Percentiles rank a stretch among this genome's conserved stretches.
phyloP scores from a whole-genome alignment of 345 rosid genomes.

The Acer yangbiense region DNA sequence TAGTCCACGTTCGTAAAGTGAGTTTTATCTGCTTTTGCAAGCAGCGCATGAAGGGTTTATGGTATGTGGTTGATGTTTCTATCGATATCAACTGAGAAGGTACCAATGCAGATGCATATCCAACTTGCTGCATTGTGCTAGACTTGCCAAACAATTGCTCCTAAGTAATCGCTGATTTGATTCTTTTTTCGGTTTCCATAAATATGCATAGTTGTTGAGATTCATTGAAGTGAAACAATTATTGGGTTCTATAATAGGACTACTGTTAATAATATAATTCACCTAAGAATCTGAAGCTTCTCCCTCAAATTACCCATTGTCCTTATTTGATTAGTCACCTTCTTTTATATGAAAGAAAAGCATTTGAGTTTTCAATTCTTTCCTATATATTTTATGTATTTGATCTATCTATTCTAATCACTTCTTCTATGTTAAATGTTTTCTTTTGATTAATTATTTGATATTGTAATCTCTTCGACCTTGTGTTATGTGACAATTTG shows the following conservation, averaged over 20 bases:
- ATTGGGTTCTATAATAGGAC: too few relatives aligned
- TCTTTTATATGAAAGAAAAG: not conserved
- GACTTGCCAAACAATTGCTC: too few relatives aligned
- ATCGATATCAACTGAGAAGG: too few relatives aligned
- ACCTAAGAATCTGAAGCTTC: not conserved
- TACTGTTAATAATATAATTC: conserved; percentile 1
- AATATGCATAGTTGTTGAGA: not conserved
- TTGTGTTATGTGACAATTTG: too few relatives aligned
- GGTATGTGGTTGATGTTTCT: too few relatives aligned
- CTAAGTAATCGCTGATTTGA: too few relatives aligned
- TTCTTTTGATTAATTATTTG: conserved; percentile 29
- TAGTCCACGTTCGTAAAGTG: too few relatives aligned
- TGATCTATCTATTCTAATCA: conserved; percentile 52
- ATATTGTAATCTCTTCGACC: not conserved
- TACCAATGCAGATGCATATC: too few relatives aligned
- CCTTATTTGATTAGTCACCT: conserved; percentile 14
- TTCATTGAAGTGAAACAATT: not conserved
- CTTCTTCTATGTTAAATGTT: conserved; percentile 14
- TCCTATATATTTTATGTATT: conserved; percentile 31
- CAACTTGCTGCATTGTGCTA: too few relatives aligned
- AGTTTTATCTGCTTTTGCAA: too few relatives aligned
- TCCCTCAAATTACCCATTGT: conserved; percentile 30
- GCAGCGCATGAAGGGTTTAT: too few relatives aligned
- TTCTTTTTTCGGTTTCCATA: too few relatives aligned
- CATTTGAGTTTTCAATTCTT: conserved; percentile 32